Percentiles rank a stretch among this genome's conserved stretches.
Evolutionary conservation across 192 early-diverging fungal genomes (phyloP).

Genomic region (Coemansia sp.): DNA sequence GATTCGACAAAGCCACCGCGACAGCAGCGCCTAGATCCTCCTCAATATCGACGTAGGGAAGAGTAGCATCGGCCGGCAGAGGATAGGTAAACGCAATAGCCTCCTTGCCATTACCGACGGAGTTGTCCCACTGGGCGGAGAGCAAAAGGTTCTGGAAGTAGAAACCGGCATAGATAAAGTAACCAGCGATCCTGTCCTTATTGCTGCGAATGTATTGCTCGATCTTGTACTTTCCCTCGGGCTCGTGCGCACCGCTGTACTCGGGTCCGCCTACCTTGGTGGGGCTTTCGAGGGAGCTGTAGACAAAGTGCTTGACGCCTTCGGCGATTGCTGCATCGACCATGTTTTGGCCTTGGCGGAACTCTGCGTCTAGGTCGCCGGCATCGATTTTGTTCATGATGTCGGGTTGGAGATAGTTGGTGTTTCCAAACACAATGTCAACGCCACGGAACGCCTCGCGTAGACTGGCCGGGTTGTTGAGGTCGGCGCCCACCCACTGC

Average conservation of each 20-base stretch:
- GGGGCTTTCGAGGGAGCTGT: slow-evolving; percentile 31
- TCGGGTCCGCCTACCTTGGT: slow-evolving; percentile 12
- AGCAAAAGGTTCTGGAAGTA: slow-evolving; percentile 38
- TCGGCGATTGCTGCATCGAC: slow-evolving; percentile 36
- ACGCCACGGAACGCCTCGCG: slow-evolving; percentile 19
- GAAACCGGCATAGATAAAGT: slow-evolving; percentile 18
- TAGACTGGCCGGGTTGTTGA: slow-evolving; percentile 22
- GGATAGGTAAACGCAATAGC: not conserved
- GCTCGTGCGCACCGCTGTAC: slow-evolving; percentile 19
- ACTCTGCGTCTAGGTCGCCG: slow-evolving; percentile 34
- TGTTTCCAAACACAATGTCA: slow-evolving; percentile 36
- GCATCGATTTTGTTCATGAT: not conserved
- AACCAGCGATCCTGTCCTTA: slow-evolving; percentile 18
- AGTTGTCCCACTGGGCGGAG: slow-evolving; percentile 6
- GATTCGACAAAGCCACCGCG: slow-evolving; percentile 25
- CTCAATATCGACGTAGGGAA: slow-evolving; percentile 5
- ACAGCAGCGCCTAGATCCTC: slow-evolving; percentile 36
- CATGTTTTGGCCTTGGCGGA: slow-evolving; percentile 28
- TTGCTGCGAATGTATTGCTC: slow-evolving; percentile 35
- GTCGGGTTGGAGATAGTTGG: slow-evolving; percentile 22
- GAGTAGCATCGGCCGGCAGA: not conserved
- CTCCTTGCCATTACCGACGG: not conserved
- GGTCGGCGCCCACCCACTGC: slow-evolving; percentile 18
- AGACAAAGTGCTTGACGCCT: slow-evolving; percentile 25
- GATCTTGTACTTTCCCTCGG: slow-evolving; percentile 37